Evolutionary conservation across 2,329 filamentous ascomycete genomes (phyloP), one percentile per base, ranked within the genome.

Genomic region (Periconia digitata): DNA sequence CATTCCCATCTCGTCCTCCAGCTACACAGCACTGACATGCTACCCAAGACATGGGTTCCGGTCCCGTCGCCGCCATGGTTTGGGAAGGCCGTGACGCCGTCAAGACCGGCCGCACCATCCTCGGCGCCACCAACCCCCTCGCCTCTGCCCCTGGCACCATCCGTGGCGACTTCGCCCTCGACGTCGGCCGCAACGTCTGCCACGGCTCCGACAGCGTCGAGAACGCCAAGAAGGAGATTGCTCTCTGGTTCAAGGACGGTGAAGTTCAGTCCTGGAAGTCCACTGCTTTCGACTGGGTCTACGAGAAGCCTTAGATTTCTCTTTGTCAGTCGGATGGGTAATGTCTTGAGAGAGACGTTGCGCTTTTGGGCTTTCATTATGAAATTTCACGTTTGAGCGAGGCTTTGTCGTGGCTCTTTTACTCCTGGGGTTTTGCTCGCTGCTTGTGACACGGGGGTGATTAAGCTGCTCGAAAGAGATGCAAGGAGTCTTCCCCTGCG

Each of bases 221-320:
- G 86, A 96, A 85, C 82, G 94, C 94, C 79, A 85, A 97, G 88
- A 96, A 97, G 89, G 94, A 99, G 84, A 99, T 99, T 74, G 87
- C 87, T 71, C 86, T 97, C 74, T 99, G 94, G 94, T 99, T 99
- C 89, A 86, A 88, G 79, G 81, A 89, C 64, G 85, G 85, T 65
- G 94, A 97, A 78, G 74, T 96, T 71, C 78, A 90, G 78, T 82
- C 73, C 79, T 97, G 89, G 85, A 92, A 94, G 84, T 80, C 81
- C 64, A 81, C 89, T 74, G 83, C 89, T 79, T 84, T 88, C 79
- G 85, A 89, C 82, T 97, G 94, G 94, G 82, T 97, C 82, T 97
- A 96, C 83, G 94, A 99, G 89, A 92, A 95, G 83, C 50, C 59
- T 41, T 64, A 64, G 44, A 55, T 51, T 16, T 12, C n/a, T 34